Percentiles rank a stretch among this genome's conserved stretches.
Conservation (phyloP, 768 basidiomycete species). For the Mycena rosella region DNA sequence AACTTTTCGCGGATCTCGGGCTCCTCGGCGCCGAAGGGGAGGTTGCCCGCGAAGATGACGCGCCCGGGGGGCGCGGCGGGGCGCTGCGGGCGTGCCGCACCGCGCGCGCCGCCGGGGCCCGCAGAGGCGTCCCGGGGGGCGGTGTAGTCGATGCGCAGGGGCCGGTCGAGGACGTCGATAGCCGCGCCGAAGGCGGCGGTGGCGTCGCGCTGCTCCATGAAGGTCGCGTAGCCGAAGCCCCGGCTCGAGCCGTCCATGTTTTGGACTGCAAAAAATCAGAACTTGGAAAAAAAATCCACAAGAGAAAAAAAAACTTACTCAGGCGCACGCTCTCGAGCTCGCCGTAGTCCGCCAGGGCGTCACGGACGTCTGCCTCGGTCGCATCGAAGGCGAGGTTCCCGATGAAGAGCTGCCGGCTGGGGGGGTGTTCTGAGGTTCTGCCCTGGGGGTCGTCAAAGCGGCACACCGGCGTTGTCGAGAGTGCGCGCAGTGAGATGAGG, state of each 20-base stretch:
- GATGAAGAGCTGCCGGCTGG: constrained; percentile 26
- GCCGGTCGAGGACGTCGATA: constrained; percentile 17
- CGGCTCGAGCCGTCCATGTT: constrained; percentile 34
- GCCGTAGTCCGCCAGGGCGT: constrained; percentile 1
- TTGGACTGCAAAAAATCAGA: background rate
- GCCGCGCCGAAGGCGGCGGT: background rate
- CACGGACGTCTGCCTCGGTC: constrained; percentile 24
- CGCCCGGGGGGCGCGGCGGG: constrained; percentile 46
- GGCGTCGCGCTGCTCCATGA: constrained; percentile 2
- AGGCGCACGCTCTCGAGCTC: constrained; percentile 24
- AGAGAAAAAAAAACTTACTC: constrained; percentile 15
- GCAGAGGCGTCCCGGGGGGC: no score
- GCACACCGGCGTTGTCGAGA: constrained; percentile 38
- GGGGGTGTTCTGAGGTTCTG: constrained; percentile 21
- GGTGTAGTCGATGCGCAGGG: constrained; percentile 44
- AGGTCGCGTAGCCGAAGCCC: constrained; percentile 30
- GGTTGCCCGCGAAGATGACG: constrained; percentile 62
- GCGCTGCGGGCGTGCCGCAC: no score
- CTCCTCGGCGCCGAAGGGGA: constrained; percentile 62
- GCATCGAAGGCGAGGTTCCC: constrained; percentile 33
- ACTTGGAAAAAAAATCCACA: background rate
- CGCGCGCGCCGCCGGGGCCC: no score
- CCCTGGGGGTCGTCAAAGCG: constrained; percentile 15
- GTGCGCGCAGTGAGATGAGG: constrained; percentile 23
- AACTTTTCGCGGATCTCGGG: constrained; percentile 57